Evolutionary conservation across 805 yeast genomes (phyloP).

Genomic region (Candida andamanensis): DNA sequence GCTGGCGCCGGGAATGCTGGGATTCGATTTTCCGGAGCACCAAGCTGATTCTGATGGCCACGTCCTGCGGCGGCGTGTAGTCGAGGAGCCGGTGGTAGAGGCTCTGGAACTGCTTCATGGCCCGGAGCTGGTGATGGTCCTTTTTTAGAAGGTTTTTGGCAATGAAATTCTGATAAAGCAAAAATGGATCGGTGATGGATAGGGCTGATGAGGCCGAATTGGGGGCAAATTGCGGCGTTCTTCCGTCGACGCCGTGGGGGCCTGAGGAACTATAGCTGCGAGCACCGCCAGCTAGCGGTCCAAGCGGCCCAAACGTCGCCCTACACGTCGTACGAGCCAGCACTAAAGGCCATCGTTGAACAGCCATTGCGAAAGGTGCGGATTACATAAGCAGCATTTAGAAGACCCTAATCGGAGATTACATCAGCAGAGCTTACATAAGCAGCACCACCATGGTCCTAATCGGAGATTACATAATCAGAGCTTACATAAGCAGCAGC

Average conservation of each 20-base stretch:
- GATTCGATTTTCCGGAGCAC: constrained; percentile 30
- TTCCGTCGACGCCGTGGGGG: constrained; percentile 23
- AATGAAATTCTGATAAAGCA: constrained; percentile 51
- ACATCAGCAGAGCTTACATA: too few species aligned
- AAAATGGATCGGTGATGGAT: constrained; percentile 55
- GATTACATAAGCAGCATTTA: too few species aligned
- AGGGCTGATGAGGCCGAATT: background rate
- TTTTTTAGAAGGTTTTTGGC: constrained; percentile 45
- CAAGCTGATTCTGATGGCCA: constrained; percentile 39
- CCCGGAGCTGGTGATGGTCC: constrained; percentile 59
- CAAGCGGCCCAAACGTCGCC: too few species aligned
- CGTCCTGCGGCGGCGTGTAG: constrained; percentile 51
- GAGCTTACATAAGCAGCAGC: too few species aligned
- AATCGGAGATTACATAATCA: too few species aligned
- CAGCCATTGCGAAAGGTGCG: too few species aligned
- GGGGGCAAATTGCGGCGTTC: constrained; percentile 19
- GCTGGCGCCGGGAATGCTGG: constrained; percentile 21
- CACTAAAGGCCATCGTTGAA: constrained; percentile 1
- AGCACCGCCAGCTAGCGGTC: too few species aligned
- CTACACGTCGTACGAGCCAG: too few species aligned
- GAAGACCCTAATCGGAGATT: too few species aligned
- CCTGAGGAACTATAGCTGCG: too few species aligned
- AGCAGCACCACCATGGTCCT: too few species aligned
- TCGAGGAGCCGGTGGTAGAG: constrained; percentile 53
- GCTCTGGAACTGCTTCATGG: constrained; percentile 58